Evolutionary conservation across 2,329 filamentous ascomycete species (phyloP).

Genomic region (Immersiporthe knoxdaviesiana): DNA sequence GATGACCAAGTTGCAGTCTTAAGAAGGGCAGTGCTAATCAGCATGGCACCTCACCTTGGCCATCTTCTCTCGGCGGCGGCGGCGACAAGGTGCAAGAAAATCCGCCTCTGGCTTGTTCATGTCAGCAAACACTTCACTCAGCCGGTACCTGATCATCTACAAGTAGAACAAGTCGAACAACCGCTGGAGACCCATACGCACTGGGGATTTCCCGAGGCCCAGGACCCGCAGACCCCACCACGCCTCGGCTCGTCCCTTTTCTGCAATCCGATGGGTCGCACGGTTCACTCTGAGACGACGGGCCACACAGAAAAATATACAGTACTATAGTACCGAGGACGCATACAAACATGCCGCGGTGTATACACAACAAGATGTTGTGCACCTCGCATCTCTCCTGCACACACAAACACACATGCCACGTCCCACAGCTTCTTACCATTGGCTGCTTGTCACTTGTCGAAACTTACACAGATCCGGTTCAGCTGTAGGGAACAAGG

Average conservation of each 20-base stretch:
- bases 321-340: no score
- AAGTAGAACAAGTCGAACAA: no score
- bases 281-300: neutral
- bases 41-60: neutral
- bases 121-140: neutral
- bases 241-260: conserved; percentile 27
- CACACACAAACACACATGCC: neutral
- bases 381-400: no score
- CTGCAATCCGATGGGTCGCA: conserved; percentile 11
- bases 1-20: neutral
- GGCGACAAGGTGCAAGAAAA: neutral
- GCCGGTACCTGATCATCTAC: no score
- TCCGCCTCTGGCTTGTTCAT: neutral
- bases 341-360: no score
- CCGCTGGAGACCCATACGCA: neutral
- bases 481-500: neutral
- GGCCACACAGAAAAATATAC: neutral
- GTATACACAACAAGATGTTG: neutral
- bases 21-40: neutral
- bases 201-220: neutral
- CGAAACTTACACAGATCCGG: neutral
- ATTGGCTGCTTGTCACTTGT: neutral
- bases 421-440: neutral
- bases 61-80: neutral
- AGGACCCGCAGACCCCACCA: neutral